Percentiles rank a stretch among this genome's conserved stretches.
phyloP scores from a whole-genome alignment of 1,284 basidiomycete genomes.

The Chondrostereum purpureum region DNA sequence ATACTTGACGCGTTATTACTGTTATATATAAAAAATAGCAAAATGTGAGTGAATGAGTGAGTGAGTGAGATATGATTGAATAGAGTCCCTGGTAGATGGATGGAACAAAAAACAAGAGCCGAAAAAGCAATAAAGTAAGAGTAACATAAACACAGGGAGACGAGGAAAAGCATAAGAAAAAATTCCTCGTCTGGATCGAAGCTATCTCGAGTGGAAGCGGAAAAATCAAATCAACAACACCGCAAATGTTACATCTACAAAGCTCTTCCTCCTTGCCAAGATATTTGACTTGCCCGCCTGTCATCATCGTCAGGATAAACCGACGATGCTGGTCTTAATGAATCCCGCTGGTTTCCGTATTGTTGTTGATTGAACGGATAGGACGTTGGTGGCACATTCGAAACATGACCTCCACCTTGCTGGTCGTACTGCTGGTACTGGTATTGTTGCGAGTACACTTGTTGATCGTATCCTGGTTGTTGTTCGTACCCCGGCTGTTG shows the following conservation, averaged over 20 bases:
- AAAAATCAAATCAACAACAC: not conserved
- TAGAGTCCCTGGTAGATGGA: no score
- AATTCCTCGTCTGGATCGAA: no score
- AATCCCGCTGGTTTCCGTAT: conserved; percentile 1
- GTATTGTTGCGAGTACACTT: not conserved
- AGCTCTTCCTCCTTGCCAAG: conserved; percentile 38
- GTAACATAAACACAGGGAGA: not conserved
- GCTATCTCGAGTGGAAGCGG: no score
- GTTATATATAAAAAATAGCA: no score
- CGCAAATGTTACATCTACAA: conserved; percentile 19
- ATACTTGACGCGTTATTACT: no score
- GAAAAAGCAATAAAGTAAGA: not conserved
- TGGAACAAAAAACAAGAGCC: no score
- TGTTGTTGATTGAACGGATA: conserved; percentile 4
- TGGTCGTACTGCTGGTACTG: conserved; percentile 15
- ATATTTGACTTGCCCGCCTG: conserved; percentile 25
- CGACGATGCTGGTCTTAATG: conserved; percentile 1
- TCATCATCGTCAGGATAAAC: conserved; percentile 14
- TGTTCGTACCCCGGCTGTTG: conserved; percentile 13
- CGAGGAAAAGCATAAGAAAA: not conserved
- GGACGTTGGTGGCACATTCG: not conserved
- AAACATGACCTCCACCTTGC: conserved; percentile 4
- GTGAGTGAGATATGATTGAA: no score
- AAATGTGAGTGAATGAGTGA: no score
- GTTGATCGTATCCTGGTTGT: conserved; percentile 2